Base-by-base conservation (phyloP, 306 rosid species). In the Crotalaria pallida region DNA sequence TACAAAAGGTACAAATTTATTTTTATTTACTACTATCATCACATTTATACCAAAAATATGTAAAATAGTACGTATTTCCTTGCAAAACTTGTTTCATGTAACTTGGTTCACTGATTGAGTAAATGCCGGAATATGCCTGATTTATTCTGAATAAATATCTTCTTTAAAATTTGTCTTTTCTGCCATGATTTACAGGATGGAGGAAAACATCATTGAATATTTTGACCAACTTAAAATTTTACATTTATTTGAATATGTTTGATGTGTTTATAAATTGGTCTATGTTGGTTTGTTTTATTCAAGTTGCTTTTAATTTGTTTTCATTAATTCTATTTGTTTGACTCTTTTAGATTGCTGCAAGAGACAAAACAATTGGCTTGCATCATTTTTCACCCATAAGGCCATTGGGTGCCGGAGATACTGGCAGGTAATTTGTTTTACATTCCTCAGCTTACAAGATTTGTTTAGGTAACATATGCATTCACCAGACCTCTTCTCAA, bases 391-490 rank as follows among this genome's bases (percentile, higher is more conserved):
- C 74, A 74, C 96, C 97, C 8, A 74, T 93, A 58, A 90, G 85
- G 56, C 96, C 96, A 4, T 82, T 93, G 87, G 98, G 98, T 55
- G 85, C 88, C 74, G 98, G 98, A 74, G 96, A 90, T 74, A 93
- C 96, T 56, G 97, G 98, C 83, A 93, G 98, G 98, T 90, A 86
- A 27, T 29, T n/a, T 27, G 52, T 64, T 38, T 13, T 56, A 13
- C 33, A 63, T 26, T 12, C 59, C 23, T 11, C 22, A 3, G 17
- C 5, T 47, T 56, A 31, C 13, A 6, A 9, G 5, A 31, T 69
- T 69, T 43, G 58, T 23, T 60, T 52, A 15, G 47, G 18, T 55
- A 11, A 17, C 45, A 48, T 52, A 56, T 51, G 10, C 19, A 17
- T 53, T 15, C 16, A 1, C 55, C 6, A 5, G 34, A 64, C 7